phyloP scores from a whole-genome alignment of 129 eudicot genomes.

The Glebionis coronaria region DNA sequence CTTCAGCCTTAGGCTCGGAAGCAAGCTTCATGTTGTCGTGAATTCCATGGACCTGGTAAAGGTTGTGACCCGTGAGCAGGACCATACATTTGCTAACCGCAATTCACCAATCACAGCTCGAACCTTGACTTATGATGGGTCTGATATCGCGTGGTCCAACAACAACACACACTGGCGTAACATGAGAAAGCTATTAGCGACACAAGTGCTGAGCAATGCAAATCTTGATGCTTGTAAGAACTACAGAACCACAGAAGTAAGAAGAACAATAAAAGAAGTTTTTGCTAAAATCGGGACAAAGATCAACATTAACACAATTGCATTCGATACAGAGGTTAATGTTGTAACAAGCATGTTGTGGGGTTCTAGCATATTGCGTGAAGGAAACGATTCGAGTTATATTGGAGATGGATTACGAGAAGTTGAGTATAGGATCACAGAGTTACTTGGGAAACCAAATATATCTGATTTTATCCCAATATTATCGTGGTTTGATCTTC shows the following conservation, averaged over 20 bases:
- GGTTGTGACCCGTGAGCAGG: neutral
- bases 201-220: conserved; percentile 29
- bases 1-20: too few relatives aligned
- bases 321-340: conserved; percentile 25
- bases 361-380: conserved; percentile 29
- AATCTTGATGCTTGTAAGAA: conserved; percentile 12
- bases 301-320: conserved; percentile 8
- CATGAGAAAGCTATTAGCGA: conserved; percentile 20
- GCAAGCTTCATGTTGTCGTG: too few relatives aligned
- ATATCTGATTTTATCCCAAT: conserved; percentile 40
- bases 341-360: conserved; percentile 42
- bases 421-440: conserved; percentile 30
- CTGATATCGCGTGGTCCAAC: neutral
- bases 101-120: neutral
- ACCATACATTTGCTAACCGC: neutral
- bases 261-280: conserved; percentile 3
- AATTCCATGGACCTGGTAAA: too few relatives aligned
- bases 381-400: conserved; percentile 19
- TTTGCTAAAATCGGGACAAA: neutral
- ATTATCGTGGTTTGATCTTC: conserved; percentile 35
- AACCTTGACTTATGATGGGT: too few relatives aligned
- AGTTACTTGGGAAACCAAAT: conserved; percentile 30
- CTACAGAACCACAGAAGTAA: conserved; percentile 20
- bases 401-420: conserved; percentile 19
- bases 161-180: conserved; percentile 27